A percentile compares a stretch with the other conserved stretches of the same genome.
phyloP scores from a whole-genome alignment of 306 rosid species.

The Rosa rugosa region DNA sequence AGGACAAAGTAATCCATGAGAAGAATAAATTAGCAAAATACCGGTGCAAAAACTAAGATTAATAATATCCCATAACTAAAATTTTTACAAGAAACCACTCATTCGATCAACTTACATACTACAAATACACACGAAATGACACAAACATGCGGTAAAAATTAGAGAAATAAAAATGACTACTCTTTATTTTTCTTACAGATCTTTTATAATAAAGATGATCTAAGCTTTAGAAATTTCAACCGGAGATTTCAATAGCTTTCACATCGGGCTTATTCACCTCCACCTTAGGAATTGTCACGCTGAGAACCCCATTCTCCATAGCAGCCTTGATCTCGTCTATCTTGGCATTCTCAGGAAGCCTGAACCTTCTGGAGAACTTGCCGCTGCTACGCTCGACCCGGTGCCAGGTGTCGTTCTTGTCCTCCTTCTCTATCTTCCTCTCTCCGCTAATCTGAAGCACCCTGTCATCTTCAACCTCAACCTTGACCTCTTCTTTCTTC shows the following conservation, averaged over 20 bases:
- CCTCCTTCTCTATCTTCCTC: slow-evolving; percentile 36
- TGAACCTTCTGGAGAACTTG: slow-evolving; percentile 32
- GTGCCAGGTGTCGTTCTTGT: slow-evolving; percentile 42
- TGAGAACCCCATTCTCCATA: slow-evolving; percentile 44
- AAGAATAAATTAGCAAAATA: no score
- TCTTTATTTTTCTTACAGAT: no score
- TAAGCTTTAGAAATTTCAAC: not conserved
- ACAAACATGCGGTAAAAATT: no score
- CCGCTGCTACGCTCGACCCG: slow-evolving; percentile 35
- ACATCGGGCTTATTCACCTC: slow-evolving; percentile 29
- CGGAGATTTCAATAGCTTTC: slow-evolving; percentile 34
- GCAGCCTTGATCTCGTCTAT: slow-evolving; percentile 29
- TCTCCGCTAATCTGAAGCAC: slow-evolving; percentile 39
- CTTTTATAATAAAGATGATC: no score
- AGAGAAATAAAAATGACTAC: no score
- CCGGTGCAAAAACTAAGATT: no score
- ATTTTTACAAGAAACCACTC: no score
- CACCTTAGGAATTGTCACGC: slow-evolving; percentile 28
- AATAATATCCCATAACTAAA: no score
- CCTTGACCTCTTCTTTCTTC: slow-evolving; percentile 37
- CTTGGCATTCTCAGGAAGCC: slow-evolving; percentile 36
- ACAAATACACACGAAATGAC: no score
- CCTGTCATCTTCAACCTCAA: slow-evolving; percentile 33
- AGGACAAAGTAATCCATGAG: no score
- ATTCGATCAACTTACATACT: no score